Evolutionary conservation across 306 rosid species (phyloP), one percentile per base, ranked within the genome.

Genomic region (Spatholobus suberectus): DNA sequence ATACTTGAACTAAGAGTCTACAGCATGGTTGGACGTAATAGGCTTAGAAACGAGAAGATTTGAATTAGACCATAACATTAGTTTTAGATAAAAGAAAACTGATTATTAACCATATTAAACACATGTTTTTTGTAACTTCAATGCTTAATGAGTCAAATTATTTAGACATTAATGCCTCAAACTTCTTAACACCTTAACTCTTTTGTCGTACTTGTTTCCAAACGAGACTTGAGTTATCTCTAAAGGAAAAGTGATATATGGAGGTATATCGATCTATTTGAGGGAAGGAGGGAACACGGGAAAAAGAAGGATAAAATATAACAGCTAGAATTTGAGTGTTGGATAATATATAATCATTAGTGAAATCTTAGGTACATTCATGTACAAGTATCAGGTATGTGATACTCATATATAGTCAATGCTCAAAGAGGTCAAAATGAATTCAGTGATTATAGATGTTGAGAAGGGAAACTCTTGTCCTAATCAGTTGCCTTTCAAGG

Each of bases 391-490:
- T n/a, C n/a, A n/a, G n/a, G 46, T 43, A 65, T 71, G 71, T 18
- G 51, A 71, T 29, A 54, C 73, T 70, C 2, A 58, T 80, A 38
- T 46, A 70, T 40, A n/a, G 59, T 76, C 40, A 77, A 5, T 63
- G 37, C 21, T 37, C 63, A 35, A 55, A 57, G 54, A 32, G 35
- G 70, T 71, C 52, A 49, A 62, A 51, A 61, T 77, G 55, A 57
- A 77, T 77, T 55, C 13, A 85, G 8, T 46, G 41, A 69, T 68
- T 75, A 70, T 40, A 47, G 18, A 84, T 77, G 21, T 82, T 82
- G 71, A 86, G 82, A 82, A 67, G 86, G 40, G 84, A 86, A 67
- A 79, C 89, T 86, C 81, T 47, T 5, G 65, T 69, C 29, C 77
- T 68, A 61, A 79, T 83, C 17, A 78, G 58, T 55, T 78, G 67